Conservation (phyloP, 2,329 filamentous ascomycete genomes). For the Fusarium sp. region DNA sequence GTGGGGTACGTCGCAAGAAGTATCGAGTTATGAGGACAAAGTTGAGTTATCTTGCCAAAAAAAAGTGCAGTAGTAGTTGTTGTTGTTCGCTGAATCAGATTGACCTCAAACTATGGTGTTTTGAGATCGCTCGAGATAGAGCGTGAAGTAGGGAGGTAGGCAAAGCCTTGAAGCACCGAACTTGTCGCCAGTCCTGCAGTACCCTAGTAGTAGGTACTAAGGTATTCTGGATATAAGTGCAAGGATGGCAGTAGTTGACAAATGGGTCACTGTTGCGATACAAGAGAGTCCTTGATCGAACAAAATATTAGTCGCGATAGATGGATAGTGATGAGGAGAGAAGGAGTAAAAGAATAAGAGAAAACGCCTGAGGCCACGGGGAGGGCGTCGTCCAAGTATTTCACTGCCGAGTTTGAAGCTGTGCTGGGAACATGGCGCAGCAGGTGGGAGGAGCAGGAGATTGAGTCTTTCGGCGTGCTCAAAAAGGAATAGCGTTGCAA, state of each 20-base stretch:
- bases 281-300: constrained; percentile 18
- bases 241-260: background rate
- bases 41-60: background rate
- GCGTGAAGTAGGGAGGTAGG: constrained; percentile 16
- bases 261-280: background rate
- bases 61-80: background rate
- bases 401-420: constrained; percentile 47
- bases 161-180: constrained; percentile 32
- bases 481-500: constrained; percentile 51
- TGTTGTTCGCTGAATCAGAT: background rate
- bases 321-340: constrained; percentile 19
- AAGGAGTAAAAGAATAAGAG: constrained; percentile 33
- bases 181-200: constrained; percentile 35
- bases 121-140: constrained; percentile 24
- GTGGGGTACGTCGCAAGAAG: constrained; percentile 15
- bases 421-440: constrained; percentile 48
- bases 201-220: constrained; percentile 3
- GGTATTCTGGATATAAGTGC: background rate
- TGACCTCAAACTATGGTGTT: constrained; percentile 16
- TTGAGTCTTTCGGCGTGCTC: constrained; percentile 60
- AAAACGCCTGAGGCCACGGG: constrained; percentile 50
- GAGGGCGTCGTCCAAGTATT: constrained; percentile 53
- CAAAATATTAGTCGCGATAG: constrained; percentile 5
- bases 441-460: constrained; percentile 44
- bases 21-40: background rate